phyloP scores from a whole-genome alignment of 2,329 filamentous ascomycete genomes.

The Macrophomina phaseolina region DNA sequence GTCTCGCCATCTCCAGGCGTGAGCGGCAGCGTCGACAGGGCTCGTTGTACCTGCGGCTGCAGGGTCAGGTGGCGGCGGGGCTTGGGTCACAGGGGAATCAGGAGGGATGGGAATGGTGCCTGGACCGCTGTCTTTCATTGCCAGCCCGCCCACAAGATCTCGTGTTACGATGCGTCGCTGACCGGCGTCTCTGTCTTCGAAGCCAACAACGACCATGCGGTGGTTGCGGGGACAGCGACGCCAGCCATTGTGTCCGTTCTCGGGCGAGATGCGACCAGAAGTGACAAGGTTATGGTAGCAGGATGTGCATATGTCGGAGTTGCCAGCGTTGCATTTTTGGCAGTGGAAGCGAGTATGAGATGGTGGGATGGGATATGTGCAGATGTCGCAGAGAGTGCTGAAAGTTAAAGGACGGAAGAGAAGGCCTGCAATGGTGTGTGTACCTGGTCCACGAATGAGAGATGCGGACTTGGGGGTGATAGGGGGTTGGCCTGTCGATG shows the following conservation, averaged over 20 bases:
- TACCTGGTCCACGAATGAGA: slow-evolving; percentile 44
- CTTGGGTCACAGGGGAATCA: slow-evolving; percentile 19
- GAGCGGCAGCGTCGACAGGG: background rate
- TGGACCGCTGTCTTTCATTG: slow-evolving; percentile 63
- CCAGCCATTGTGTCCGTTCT: slow-evolving; percentile 84
- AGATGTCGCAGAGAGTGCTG: slow-evolving; percentile 79
- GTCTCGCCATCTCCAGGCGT: slow-evolving; percentile 43
- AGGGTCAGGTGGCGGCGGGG: slow-evolving; percentile 29
- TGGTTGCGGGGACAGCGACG: slow-evolving; percentile 80
- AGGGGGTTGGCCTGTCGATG: slow-evolving; percentile 37
- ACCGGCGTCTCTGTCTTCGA: slow-evolving; percentile 70
- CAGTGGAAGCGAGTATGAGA: slow-evolving; percentile 79
- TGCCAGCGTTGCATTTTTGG: slow-evolving; percentile 74
- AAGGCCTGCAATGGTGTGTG: slow-evolving; percentile 40
- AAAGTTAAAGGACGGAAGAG: slow-evolving; percentile 73
- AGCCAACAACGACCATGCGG: slow-evolving; percentile 81
- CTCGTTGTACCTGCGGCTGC: slow-evolving; percentile 19
- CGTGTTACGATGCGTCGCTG: slow-evolving; percentile 70
- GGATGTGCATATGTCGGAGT: slow-evolving; percentile 81
- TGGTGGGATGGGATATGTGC: slow-evolving; percentile 73
- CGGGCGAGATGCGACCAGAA: slow-evolving; percentile 68
- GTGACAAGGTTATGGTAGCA: slow-evolving; percentile 76
- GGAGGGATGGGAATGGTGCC: background rate
- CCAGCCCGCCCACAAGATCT: slow-evolving; percentile 78
- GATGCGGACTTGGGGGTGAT: slow-evolving; percentile 35